A percentile compares a stretch with the other conserved stretches of the same genome.
Conservation (phyloP, 495 filamentous ascomycete genomes). For the Trichoderma erinaceum region DNA sequence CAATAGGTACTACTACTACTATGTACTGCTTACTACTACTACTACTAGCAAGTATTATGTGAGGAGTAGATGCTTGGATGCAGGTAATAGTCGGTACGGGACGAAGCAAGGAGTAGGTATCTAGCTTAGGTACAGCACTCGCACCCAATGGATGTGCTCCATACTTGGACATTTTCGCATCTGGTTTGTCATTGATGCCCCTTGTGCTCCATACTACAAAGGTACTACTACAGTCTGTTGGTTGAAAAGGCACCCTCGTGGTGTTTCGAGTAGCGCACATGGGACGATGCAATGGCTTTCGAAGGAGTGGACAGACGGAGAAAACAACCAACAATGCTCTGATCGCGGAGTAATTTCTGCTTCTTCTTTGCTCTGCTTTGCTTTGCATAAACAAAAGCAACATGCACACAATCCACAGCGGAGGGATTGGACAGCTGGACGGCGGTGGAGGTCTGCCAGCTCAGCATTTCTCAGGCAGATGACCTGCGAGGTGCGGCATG, state of each 20-base stretch:
- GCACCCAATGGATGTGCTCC: too few relatives aligned
- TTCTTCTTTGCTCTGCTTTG: too few relatives aligned
- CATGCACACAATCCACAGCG: not conserved
- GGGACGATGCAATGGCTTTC: not conserved
- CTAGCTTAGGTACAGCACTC: too few relatives aligned
- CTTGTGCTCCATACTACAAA: too few relatives aligned
- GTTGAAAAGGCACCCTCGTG: not conserved
- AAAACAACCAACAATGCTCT: not conserved
- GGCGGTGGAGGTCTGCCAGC: conserved; percentile 14
- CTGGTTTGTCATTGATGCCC: too few relatives aligned
- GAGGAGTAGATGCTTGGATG: too few relatives aligned
- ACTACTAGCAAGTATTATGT: too few relatives aligned
- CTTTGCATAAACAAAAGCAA: not conserved
- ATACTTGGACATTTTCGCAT: too few relatives aligned
- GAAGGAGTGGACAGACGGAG: not conserved
- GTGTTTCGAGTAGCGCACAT: not conserved
- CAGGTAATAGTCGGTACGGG: too few relatives aligned
- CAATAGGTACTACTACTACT: too few relatives aligned
- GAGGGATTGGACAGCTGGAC: conserved; percentile 9
- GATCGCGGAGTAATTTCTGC: not conserved
- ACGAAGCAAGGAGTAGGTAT: too few relatives aligned
- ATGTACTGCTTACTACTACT: not conserved
- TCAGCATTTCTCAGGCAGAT: conserved; percentile 14
- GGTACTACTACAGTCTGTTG: not conserved
- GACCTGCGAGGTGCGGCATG: conserved; percentile 10